A percentile compares a stretch with the other conserved stretches of the same genome.
Conservation (phyloP, 208 protist genomes). For the Crithidia acanthocephali region DNA sequence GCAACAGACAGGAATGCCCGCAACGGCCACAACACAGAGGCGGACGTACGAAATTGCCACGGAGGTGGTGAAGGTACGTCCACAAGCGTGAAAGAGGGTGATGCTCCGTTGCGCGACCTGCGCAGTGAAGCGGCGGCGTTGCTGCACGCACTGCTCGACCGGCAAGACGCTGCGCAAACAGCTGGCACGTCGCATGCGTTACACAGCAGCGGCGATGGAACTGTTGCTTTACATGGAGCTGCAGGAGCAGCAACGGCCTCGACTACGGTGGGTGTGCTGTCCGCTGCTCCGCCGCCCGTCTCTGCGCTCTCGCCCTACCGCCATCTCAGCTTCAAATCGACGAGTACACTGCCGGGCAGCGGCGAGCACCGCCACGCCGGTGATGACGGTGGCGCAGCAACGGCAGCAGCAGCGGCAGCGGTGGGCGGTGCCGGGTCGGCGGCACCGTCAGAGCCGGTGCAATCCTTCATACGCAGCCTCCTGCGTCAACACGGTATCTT, state of each 20-base stretch:
- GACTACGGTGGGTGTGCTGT: neutral
- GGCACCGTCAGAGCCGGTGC: slow-evolving; percentile 9
- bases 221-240: neutral
- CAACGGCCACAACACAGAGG: too few relatives aligned
- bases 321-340: slow-evolving; percentile 13
- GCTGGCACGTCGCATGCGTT: neutral
- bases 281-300: neutral
- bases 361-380: too few relatives aligned
- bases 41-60: too few relatives aligned
- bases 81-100: neutral
- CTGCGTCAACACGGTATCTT: slow-evolving; percentile 23
- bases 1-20: too few relatives aligned
- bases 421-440: neutral
- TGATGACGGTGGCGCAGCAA: neutral
- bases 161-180: neutral
- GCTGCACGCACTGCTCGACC: neutral
- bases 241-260: neutral
- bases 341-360: neutral
- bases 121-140: neutral
- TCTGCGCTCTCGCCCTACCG: slow-evolving; percentile 11
- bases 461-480: slow-evolving; percentile 17
- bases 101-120: neutral
- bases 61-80: neutral
- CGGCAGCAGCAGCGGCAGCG: neutral
- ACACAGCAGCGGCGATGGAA: neutral